These are phyloP conservation scores for Rhodosporidiobolus odoratus DNA, from an alignment of 768 basidiomycete species.

Conservation along the genomic window DNA sequence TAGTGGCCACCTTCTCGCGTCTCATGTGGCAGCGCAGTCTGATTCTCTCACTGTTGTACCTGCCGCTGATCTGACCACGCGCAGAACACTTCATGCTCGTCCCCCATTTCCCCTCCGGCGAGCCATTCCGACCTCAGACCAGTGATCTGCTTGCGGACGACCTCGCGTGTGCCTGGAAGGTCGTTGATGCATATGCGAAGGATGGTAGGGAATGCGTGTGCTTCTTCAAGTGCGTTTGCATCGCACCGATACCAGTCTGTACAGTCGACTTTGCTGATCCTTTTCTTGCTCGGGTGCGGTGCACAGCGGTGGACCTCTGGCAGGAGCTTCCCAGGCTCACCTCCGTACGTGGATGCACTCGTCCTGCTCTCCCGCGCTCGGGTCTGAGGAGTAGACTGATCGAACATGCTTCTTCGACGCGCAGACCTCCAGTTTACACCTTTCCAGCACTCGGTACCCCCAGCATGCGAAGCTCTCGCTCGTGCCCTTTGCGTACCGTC, in stretches of 20 bases:
- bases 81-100: conserved; percentile 24
- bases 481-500: not conserved
- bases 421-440: conserved; percentile 27
- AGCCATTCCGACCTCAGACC: conserved; percentile 24
- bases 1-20: not conserved
- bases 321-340: conserved; percentile 27
- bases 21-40: not conserved
- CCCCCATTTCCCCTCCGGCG: not conserved
- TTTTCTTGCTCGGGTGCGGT: not conserved
- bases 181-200: conserved; percentile 13
- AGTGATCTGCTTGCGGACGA: not conserved
- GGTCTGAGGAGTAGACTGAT: no score
- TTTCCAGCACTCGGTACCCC: conserved; percentile 10
- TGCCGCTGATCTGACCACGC: no score
- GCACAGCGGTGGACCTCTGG: conserved; percentile 24
- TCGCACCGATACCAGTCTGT: not conserved
- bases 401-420: not conserved
- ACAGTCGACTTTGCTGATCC: not conserved
- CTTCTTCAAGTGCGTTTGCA: conserved; percentile 23
- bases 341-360: conserved; percentile 1
- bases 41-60: no score
- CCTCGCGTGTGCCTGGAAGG: conserved; percentile 5
- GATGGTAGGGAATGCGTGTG: not conserved
- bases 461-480: conserved; percentile 15
- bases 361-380: not conserved